Base-by-base conservation (phyloP, 306 rosid species). In the Mimosa pudica region DNA sequence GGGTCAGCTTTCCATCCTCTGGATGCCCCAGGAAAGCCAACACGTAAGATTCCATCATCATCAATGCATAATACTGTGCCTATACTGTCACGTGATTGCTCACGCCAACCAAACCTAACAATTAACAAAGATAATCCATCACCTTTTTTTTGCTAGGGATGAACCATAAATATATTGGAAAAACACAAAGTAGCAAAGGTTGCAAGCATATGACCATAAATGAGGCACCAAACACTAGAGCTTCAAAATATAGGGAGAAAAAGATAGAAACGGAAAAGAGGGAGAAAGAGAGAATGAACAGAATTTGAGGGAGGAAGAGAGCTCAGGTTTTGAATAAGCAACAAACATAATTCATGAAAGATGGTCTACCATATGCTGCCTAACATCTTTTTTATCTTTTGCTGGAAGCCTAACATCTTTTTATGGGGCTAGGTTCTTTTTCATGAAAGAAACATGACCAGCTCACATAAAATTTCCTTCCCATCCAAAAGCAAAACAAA, bases 1-100 rank as follows among this genome's bases (percentile, higher is more conserved):
- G 94, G 97, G 88, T 91, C 94, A 79, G 97, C 94, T 81, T 91
- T 88, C 94, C 97, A 91, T 82, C 97, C 94, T 84, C 94, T 91
- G 35, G 92, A 91, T 49, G 92, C 92, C 80, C 94, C 94, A 69
- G 94, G 97, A 82, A 88, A 91, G 76, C 97, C 97, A 80, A 91
- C 96, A 38, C 96, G 93, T 68, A 91, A 81, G 78, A 91, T 89
- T 71, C 96, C 96, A 80, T 91, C 96, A 67, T 91, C 93, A 77
- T 91, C 96, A 66, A 91, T 90, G 35, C 93, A 89, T 76, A 91
- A 82, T 73, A 91, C 93, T 12, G 96, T 91, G 70, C 96, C 96
- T 82, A 89, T 82, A 82, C 92, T 89, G 84, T 89, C 88, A 30
- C 89, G 92, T 32, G 93, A 91, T 71, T 89, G 96, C 65, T 91